phyloP scores from a whole-genome alignment of 1,284 basidiomycete species.

The Ganoderma meredithae region DNA sequence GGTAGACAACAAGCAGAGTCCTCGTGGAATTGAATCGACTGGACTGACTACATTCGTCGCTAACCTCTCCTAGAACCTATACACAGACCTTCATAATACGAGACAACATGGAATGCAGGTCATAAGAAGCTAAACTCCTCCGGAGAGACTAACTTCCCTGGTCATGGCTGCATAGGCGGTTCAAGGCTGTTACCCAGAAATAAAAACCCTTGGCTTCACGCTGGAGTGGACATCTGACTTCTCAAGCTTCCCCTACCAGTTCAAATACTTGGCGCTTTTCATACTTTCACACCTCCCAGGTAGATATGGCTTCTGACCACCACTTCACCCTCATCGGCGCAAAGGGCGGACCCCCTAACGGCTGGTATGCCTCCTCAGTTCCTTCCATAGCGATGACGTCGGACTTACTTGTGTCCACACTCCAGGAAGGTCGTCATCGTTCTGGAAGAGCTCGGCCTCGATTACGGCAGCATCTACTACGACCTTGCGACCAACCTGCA shows the following conservation, averaged over 20 bases:
- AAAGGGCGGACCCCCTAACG: conserved; percentile 1
- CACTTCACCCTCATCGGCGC: conserved; percentile 13
- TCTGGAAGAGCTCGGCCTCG: conserved; percentile 39
- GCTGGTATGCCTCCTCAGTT: background rate
- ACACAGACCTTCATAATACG: background rate
- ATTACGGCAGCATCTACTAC: conserved; percentile 39
- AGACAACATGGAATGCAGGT: background rate
- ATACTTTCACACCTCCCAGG: background rate
- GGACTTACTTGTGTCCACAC: background rate
- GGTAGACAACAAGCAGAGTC: background rate
- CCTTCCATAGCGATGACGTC: too few species aligned
- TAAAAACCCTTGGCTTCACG: background rate
- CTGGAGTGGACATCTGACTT: background rate
- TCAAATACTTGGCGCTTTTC: background rate
- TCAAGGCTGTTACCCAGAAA: background rate
- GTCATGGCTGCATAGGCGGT: background rate
- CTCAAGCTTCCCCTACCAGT: background rate
- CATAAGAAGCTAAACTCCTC: background rate
- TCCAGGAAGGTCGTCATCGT: conserved; percentile 36
- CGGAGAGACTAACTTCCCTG: background rate
- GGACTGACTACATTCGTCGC: background rate
- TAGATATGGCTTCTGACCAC: background rate
- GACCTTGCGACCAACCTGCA: conserved; percentile 38
- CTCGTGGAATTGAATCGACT: background rate
- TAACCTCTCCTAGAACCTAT: background rate